A percentile compares a stretch with the other conserved stretches of the same genome.
Conservation (phyloP, 129 eudicot species). For the Mikania micrantha region DNA sequence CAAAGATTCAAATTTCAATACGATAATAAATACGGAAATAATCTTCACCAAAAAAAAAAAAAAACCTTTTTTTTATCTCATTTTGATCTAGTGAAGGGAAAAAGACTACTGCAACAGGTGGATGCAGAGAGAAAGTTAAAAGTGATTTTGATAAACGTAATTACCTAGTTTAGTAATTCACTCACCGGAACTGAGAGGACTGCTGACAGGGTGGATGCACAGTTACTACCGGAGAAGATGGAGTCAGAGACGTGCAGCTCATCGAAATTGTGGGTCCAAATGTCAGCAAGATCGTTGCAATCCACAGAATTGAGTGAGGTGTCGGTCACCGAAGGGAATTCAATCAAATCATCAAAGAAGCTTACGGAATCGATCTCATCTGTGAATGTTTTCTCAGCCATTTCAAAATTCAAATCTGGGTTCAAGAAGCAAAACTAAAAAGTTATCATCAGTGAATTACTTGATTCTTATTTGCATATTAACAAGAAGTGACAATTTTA, state of each 20-base stretch:
- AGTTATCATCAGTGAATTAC: neutral
- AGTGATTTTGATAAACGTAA: neutral
- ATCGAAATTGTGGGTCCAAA: conserved; percentile 42
- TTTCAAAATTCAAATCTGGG: neutral
- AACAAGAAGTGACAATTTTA: no score
- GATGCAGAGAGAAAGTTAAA: neutral
- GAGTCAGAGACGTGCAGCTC: conserved; percentile 40
- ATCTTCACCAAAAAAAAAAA: neutral
- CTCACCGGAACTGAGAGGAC: conserved; percentile 80
- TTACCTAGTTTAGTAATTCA: neutral
- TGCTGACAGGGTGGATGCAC: conserved; percentile 36
- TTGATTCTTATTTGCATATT: no score
- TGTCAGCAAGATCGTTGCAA: conserved; percentile 46
- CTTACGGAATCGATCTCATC: conserved; percentile 68
- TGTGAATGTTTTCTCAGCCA: conserved; percentile 39
- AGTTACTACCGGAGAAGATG: conserved; percentile 32
- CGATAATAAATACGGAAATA: neutral
- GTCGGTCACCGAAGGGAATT: conserved; percentile 56
- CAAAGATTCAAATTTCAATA: conserved; percentile 8
- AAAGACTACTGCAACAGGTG: neutral
- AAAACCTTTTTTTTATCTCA: neutral
- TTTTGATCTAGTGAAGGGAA: neutral
- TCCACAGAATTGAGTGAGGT: conserved; percentile 21
- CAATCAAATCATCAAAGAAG: conserved; percentile 70
- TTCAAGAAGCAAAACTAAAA: neutral